Base-by-base conservation (phyloP, 148 eudicot genomes). In the Hydrangea macrophylla region DNA sequence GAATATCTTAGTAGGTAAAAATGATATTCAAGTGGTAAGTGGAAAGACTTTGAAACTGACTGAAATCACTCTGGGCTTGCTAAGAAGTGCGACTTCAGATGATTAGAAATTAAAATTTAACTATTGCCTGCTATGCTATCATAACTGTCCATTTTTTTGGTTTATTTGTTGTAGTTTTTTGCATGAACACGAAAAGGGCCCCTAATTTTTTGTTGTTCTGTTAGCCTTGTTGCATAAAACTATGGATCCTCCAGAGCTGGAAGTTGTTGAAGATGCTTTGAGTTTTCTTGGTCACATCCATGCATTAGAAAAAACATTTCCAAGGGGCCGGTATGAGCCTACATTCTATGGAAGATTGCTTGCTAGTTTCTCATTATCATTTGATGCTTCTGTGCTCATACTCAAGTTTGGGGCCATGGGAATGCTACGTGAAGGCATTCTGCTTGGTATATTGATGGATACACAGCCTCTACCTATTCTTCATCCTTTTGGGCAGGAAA, bases 391-490 rank as follows among this genome's bases (percentile, higher is more conserved):
- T 32, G 70, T 88, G 70, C 81, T 93, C 30, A 81, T 90, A 67
- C 78, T 93, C 39, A 93, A 90, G 79, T 90, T 93, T 76, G 96
- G 84, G 69, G 77, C 66, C 23, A 67, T 79, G 61, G 98, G 98
- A 72, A 78, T 86, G 90, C 76, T 90, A 53, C 89, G 86, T 40
- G 98, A 93, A 81, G 98, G 98, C 60, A 90, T 93, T 77, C 55
- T 93, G 48, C 84, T 93, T 66, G 98, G 98, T 73, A 74, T 86
- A 51, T 61, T 90, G 75, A 88, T 93, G 98, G 98, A 93, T 73
- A 80, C 78, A 33, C 96, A 86, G 64, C 96, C 98, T 70, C 81
- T 73, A 25, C 96, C 98, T 37, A 90, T 93, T 70, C 67, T 88
- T 45, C 95, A 89, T 30, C 98, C 95, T 64, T 93, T 93, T 62